A percentile compares a stretch with the other conserved stretches of the same genome.
Evolutionary conservation across 106 monocot species (phyloP).

Genomic region (Apostasia shenzhenica): DNA sequence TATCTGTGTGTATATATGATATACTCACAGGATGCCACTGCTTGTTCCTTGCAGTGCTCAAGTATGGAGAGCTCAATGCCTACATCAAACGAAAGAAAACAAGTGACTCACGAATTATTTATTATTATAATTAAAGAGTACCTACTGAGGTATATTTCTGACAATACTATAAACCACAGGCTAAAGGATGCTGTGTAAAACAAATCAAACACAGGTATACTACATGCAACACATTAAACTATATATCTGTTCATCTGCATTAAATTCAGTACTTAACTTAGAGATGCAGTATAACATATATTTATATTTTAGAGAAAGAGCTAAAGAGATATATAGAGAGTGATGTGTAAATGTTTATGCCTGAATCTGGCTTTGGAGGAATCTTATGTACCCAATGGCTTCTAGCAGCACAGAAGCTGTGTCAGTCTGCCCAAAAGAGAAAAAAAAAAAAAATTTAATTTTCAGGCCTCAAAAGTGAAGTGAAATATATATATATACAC

Average conservation of each 20-base stretch:
- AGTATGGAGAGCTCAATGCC: constrained; percentile 51
- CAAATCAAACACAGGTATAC: not conserved
- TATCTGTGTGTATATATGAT: too few species aligned
- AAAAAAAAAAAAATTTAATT: not conserved
- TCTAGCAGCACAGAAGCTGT: constrained; percentile 89
- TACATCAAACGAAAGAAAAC: constrained; percentile 7
- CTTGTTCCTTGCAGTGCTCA: constrained; percentile 17
- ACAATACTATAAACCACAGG: constrained; percentile 19
- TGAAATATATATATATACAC: not conserved
- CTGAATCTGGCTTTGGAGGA: constrained; percentile 91
- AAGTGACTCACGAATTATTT: not conserved
- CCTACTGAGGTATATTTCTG: not conserved
- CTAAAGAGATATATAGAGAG: not conserved
- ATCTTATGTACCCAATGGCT: constrained; percentile 98
- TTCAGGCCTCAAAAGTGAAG: too few species aligned
- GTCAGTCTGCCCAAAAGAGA: constrained; percentile 74
- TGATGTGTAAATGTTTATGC: constrained; percentile 9
- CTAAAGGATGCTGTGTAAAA: constrained; percentile 29
- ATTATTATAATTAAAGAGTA: not conserved
- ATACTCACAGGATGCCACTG: constrained; percentile 4
- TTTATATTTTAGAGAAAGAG: not conserved
- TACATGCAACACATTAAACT: constrained; percentile 12
- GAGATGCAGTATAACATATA: not conserved
- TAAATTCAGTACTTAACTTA: not conserved
- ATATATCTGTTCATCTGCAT: constrained; percentile 49